phyloP scores from a whole-genome alignment of 768 basidiomycete species.

The Steccherinum ochraceum region DNA sequence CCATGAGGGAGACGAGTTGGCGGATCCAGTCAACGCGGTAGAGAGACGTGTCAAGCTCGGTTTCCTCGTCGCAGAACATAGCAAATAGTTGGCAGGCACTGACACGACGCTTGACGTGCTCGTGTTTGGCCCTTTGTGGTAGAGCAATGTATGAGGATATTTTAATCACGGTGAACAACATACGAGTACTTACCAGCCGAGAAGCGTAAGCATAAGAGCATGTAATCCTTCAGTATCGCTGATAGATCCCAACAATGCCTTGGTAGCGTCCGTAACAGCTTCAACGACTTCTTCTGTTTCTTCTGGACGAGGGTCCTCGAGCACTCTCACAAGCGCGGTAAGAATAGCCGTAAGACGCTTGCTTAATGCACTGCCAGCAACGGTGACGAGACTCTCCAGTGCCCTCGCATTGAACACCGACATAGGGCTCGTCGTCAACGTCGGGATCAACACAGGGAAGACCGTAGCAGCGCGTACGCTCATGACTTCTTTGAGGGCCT shows the following conservation, averaged over 20 bases:
- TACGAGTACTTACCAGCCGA: slow-evolving; percentile 66
- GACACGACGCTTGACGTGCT: slow-evolving; percentile 61
- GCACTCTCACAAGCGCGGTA: slow-evolving; percentile 68
- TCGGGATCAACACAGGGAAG: slow-evolving; percentile 96
- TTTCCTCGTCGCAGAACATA: slow-evolving; percentile 70
- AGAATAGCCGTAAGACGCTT: slow-evolving; percentile 75
- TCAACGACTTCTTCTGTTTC: slow-evolving; percentile 59
- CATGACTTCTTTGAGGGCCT: slow-evolving; percentile 93
- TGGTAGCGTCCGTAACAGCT: slow-evolving; percentile 72
- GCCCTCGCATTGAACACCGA: slow-evolving; percentile 93
- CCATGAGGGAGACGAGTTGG: slow-evolving; percentile 76
- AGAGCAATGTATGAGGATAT: not conserved
- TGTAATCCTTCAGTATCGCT: slow-evolving; percentile 85
- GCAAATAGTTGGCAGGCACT: slow-evolving; percentile 76
- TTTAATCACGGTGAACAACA: not conserved
- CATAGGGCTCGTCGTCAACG: slow-evolving; percentile 85
- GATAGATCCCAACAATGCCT: slow-evolving; percentile 72
- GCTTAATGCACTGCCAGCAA: slow-evolving; percentile 88
- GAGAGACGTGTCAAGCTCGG: slow-evolving; percentile 71
- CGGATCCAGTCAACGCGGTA: slow-evolving; percentile 96
- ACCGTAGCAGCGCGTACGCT: slow-evolving; percentile 88
- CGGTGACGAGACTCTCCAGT: slow-evolving; percentile 83
- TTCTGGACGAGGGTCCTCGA: slow-evolving; percentile 51
- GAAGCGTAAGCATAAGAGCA: slow-evolving; percentile 78
- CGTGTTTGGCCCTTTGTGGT: slow-evolving; percentile 67